Evolutionary conservation across 73 alveolate genomes (phyloP).

Genomic region (Paramecium sexaurelia): DNA sequence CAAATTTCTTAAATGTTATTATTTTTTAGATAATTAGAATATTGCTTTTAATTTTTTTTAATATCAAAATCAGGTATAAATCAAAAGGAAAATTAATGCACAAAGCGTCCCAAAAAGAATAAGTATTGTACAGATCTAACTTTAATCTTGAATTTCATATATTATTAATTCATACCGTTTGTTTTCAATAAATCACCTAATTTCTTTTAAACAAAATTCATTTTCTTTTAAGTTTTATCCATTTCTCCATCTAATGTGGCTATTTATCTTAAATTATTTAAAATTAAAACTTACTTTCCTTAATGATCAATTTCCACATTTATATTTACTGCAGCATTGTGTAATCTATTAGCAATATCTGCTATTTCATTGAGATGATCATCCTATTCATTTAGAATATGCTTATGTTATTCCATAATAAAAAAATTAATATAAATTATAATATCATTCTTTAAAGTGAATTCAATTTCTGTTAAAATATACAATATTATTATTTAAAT

Average conservation of each 20-base stretch:
- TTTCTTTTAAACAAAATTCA: conserved; percentile 8
- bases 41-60: too few species aligned
- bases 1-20: too few species aligned
- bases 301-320: not conserved
- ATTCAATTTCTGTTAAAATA: not conserved
- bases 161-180: not conserved
- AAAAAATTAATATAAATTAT: not conserved
- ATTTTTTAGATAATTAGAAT: too few species aligned
- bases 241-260: not conserved
- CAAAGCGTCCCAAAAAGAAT: conserved; percentile 42
- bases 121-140: conserved; percentile 22
- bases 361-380: conserved; percentile 48
- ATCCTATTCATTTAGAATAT: not conserved
- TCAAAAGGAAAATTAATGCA: not conserved
- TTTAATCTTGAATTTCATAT: not conserved
- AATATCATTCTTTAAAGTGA: too few species aligned
- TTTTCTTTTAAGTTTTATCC: conserved; percentile 25
- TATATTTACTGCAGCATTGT: not conserved
- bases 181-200: conserved; percentile 30
- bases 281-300: not conserved
- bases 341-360: not conserved
- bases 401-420: not conserved
- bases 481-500: not conserved
- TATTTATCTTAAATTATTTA: not conserved
- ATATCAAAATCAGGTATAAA: not conserved